Conservation (phyloP, 768 basidiomycete genomes). For the Termitomyces sp. region DNA sequence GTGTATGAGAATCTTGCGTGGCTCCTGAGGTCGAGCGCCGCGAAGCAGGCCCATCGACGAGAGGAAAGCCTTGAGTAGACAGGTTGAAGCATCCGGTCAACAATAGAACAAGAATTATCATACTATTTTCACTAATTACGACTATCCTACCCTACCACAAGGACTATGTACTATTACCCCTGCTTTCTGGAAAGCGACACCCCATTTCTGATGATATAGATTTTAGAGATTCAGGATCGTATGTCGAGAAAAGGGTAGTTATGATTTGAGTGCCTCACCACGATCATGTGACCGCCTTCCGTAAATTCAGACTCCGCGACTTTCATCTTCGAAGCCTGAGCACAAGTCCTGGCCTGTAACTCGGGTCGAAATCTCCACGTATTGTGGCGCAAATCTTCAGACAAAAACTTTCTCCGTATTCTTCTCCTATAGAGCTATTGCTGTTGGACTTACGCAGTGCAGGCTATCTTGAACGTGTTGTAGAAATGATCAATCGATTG, state of each 20-base stretch:
- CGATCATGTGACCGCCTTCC: slow-evolving; percentile 5
- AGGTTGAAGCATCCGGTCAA: not conserved
- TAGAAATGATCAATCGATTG: not conserved
- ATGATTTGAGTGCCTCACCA: not conserved
- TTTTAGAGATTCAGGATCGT: not conserved
- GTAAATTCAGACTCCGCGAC: not conserved
- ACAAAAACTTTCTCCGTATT: too few relatives aligned
- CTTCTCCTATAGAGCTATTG: not conserved
- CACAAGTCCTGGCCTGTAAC: not conserved
- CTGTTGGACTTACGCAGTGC: not conserved
- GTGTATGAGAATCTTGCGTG: slow-evolving; percentile 94
- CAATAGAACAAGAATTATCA: slow-evolving; percentile 4
- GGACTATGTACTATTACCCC: slow-evolving; percentile 9
- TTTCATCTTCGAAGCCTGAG: not conserved
- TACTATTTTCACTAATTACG: slow-evolving; percentile 6
- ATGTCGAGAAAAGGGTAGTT: too few relatives aligned
- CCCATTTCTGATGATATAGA: not conserved
- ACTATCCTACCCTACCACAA: slow-evolving; percentile 2
- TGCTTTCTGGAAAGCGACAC: not conserved
- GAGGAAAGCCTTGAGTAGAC: slow-evolving; percentile 2
- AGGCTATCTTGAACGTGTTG: not conserved
- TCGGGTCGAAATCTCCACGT: not conserved
- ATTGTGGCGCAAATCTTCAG: not conserved
- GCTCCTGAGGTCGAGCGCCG: slow-evolving; percentile 65
- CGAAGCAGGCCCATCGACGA: slow-evolving; percentile 35